Percentiles rank a stretch among this genome's conserved stretches.
phyloP scores from a whole-genome alignment of 2,329 filamentous ascomycete species.

The Cladorrhinum sp. region DNA sequence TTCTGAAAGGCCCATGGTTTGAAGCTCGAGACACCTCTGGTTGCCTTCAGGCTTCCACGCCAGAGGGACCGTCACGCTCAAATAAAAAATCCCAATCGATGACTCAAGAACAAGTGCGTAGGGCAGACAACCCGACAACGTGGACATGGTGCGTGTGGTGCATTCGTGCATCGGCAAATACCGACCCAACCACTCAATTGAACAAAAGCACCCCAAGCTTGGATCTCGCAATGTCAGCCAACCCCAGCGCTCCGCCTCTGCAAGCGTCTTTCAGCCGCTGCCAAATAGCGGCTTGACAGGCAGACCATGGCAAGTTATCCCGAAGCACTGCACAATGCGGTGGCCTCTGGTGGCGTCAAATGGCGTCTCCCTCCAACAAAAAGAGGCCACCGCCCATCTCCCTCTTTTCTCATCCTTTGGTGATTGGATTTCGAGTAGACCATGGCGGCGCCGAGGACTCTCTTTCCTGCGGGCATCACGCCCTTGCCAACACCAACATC shows the following conservation, averaged over 20 bases:
- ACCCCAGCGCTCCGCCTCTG: conserved; percentile 2
- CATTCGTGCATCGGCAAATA: not conserved
- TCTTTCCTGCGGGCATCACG: not conserved
- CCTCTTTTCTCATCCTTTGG: not conserved
- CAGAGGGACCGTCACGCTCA: too few species aligned
- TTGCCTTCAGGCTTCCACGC: too few species aligned
- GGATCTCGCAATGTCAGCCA: not conserved
- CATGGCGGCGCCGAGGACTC: not conserved
- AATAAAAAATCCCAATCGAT: too few species aligned
- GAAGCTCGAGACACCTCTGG: too few species aligned
- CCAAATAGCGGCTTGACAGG: not conserved
- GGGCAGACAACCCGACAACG: not conserved
- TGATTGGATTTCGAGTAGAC: not conserved
- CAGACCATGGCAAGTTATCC: not conserved
- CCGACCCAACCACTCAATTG: not conserved
- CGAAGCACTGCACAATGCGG: not conserved
- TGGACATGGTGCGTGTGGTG: not conserved
- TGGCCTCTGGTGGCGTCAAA: not conserved
- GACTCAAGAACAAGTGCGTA: too few species aligned
- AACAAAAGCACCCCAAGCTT: not conserved
- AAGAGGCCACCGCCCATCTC: not conserved
- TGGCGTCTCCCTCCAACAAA: conserved; percentile 1
- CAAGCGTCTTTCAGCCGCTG: conserved; percentile 8
- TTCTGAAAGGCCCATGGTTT: too few species aligned
- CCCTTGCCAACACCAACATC: not conserved